Base-by-base conservation (phyloP, 192 early-diverging fungal species). In the Coemansia sp. region DNA sequence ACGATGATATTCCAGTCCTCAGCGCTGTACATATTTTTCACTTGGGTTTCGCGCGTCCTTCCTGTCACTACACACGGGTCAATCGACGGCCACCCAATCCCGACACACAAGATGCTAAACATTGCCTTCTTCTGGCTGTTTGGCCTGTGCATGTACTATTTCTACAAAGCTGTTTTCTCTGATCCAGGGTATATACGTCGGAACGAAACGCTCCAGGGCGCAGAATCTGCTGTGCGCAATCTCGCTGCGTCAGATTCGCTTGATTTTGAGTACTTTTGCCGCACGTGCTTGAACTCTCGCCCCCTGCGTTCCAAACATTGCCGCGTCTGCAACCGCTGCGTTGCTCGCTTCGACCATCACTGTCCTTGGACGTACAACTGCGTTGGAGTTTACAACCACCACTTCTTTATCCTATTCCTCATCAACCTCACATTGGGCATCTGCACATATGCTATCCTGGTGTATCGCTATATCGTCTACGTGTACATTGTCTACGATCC, bases 291-390 rank as follows among this genome's bases (percentile, higher is more conserved):
- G 61, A 89, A 88, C 58, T 85, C 82, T 24, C 92, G 92, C 39
- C 97, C 97, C 4, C 57, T 99, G 59, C 82, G 97, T 15, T 94
- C 93, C 14, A 98, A 98, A 77, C 97, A 99, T 70, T 99, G 97
- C 77, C 91, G 90, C 67, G 83, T 92, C 56, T 97, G 96, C 69
- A 87, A 96, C 74, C 87, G 93, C 60, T 99, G 97, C 75, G 95
- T 99, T 3, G 89, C 94, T 23, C 87, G 88, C 43, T 97, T 98
- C 83, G 96, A 98, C 72, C 94, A 97, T 68, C 95, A 98, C 69
- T 98, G 97, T 63, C 97, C 95, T 20, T 99, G 95, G 96, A 96
- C 94, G 34, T 91, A 88, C 82, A 99, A 97, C 84, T 97, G 94
- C 73, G 91, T 97, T 69, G 97, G 97, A 2, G 84, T 89, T 16